These are phyloP conservation scores for Cryptococcus floricola DNA, from an alignment of 1,284 basidiomycete genomes.

Conservation along the genomic window DNA sequence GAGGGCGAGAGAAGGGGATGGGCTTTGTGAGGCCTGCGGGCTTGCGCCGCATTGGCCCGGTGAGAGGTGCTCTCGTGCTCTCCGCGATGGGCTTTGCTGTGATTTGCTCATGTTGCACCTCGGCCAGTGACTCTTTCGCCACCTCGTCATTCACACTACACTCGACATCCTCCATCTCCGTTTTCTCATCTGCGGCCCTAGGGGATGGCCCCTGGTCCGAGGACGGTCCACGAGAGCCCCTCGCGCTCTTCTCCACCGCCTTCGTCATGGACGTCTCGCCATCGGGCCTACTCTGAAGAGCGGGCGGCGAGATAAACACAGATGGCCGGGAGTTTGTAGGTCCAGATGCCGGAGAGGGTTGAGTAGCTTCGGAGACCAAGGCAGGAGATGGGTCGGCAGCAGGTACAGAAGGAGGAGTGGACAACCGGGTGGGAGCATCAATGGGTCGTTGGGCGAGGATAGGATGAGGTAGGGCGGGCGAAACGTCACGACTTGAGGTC, in stretches of 20 bases:
- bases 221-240: too few relatives aligned
- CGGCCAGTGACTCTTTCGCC: background rate
- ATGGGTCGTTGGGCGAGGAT: background rate
- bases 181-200: background rate
- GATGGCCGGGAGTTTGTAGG: background rate
- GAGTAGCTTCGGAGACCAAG: background rate
- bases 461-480: background rate
- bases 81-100: too few relatives aligned
- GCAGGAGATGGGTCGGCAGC: background rate
- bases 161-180: background rate
- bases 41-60: too few relatives aligned
- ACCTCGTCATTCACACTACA: background rate
- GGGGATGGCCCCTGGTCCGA: too few relatives aligned
- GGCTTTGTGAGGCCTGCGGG: slow-evolving; percentile 4
- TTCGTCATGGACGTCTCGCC: background rate
- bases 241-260: background rate
- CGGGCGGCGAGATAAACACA: background rate
- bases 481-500: background rate
- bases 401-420: background rate
- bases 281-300: slow-evolving; percentile 1
- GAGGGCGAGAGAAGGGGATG: slow-evolving; percentile 9
- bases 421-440: too few relatives aligned
- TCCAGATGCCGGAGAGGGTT: background rate
- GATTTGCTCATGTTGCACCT: too few relatives aligned
- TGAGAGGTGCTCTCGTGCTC: too few relatives aligned